Evolutionary conservation across 345 rosid species (phyloP).

Genomic region (Clarkia xantiana): DNA sequence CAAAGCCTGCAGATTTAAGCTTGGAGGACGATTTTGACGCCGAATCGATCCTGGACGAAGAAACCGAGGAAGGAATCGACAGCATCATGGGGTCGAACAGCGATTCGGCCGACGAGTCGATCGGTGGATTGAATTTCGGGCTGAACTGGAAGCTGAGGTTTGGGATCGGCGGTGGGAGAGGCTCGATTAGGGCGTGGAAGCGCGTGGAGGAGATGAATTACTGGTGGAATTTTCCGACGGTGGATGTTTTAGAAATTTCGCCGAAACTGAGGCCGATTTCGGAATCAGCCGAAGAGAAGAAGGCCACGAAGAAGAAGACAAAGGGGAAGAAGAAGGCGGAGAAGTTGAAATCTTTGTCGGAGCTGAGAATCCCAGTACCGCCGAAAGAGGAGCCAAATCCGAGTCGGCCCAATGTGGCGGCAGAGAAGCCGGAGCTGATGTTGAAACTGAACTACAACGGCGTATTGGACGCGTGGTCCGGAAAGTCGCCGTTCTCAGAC

Average conservation of each 20-base stretch:
- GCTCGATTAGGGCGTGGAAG: slow-evolving; percentile 22
- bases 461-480: slow-evolving; percentile 64
- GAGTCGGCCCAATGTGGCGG: slow-evolving; percentile 5
- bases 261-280: slow-evolving; percentile 26
- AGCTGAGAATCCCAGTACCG: slow-evolving; percentile 7
- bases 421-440: slow-evolving; percentile 19
- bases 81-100: slow-evolving; percentile 50
- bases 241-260: slow-evolving; percentile 62
- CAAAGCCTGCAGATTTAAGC: slow-evolving; percentile 14
- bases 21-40: slow-evolving; percentile 44
- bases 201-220: slow-evolving; percentile 28
- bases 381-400: slow-evolving; percentile 15
- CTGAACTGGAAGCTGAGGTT: slow-evolving; percentile 7
- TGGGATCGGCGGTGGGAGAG: slow-evolving; percentile 25
- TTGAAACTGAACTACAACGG: slow-evolving; percentile 63
- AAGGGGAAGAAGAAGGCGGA: slow-evolving; percentile 24
- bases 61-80: slow-evolving; percentile 50
- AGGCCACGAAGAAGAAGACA: slow-evolving; percentile 9
- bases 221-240: slow-evolving; percentile 42
- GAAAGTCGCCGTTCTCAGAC: slow-evolving; percentile 50
- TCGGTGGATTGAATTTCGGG: slow-evolving; percentile 13
- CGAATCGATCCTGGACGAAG: slow-evolving; percentile 68
- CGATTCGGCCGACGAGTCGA: slow-evolving; percentile 10
- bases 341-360: slow-evolving; percentile 6
- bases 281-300: slow-evolving; percentile 1